Evolutionary conservation across 1,284 basidiomycete species (phyloP).

Genomic region (Sanghuangporus sanghuang): DNA sequence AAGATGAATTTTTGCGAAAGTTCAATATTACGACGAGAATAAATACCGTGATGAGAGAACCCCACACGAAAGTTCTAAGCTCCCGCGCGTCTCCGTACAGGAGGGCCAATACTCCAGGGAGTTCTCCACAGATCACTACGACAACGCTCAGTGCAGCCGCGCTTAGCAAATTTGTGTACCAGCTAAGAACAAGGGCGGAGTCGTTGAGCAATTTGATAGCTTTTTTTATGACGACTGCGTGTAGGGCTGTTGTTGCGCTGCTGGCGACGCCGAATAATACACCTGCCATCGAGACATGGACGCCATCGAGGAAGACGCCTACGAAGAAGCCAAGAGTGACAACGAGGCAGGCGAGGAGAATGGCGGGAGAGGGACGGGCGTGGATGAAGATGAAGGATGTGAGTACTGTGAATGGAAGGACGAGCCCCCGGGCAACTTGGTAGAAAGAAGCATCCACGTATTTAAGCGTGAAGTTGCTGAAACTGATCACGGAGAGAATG

Average conservation of each 20-base stretch:
- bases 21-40: too few species aligned
- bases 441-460: constrained; percentile 92
- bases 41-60: constrained; percentile 66
- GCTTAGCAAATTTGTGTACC: constrained; percentile 80
- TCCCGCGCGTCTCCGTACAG: constrained; percentile 42
- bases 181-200: constrained; percentile 73
- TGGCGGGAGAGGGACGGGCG: constrained; percentile 64
- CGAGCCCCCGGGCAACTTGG: constrained; percentile 82
- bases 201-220: constrained; percentile 70
- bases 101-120: constrained; percentile 51
- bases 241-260: constrained; percentile 73
- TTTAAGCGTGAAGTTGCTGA: constrained; percentile 88
- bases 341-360: constrained; percentile 64
- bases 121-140: constrained; percentile 68
- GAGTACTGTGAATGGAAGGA: constrained; percentile 81
- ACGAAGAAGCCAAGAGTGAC: constrained; percentile 83
- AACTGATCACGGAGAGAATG: constrained; percentile 37
- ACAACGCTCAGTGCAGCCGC: constrained; percentile 62
- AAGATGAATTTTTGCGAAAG: background rate
- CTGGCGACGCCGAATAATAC: constrained; percentile 72
- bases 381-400: constrained; percentile 72
- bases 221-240: constrained; percentile 85
- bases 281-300: constrained; percentile 55
- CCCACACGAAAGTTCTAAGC: constrained; percentile 62
- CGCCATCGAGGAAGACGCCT: constrained; percentile 76